Base-by-base conservation (phyloP, 164 flowering plant genomes). In the Kingdonia uniflora region DNA sequence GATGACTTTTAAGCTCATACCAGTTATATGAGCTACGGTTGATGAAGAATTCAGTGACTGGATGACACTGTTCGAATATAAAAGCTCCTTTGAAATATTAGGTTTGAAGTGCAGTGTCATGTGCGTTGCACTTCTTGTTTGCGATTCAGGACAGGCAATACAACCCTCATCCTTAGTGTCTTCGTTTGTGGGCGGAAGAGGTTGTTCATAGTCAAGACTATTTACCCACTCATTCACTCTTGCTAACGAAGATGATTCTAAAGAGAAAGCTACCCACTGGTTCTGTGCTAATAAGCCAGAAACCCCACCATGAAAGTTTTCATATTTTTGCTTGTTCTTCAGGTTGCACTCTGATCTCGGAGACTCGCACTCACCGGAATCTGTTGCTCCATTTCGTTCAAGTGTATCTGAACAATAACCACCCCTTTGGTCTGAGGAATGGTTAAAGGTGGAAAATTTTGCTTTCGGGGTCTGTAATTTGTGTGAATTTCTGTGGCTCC, bases 401-500 rank as follows among this genome's bases (percentile, higher is more conserved):
- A 81, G 49, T 0, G 88, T 86, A 64, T 90, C 97, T 0, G 97
- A 90, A 24, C 71, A 72, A 64, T 90, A 90, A 21, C 97, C 95
- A 19, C 83, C 81, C 65, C 71, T 80, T 66, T 72, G 80, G 45
- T 81, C 81, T 21, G 65, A 40, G 21, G 54, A 38, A 41, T 57
- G 55, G 40, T 16, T 46, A 14, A 33, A 24, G 21, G 57, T 38
- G 8, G 50, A 35, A 16, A 54, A 53, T 45, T 5, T 60, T 19
- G 69, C 62, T 64, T 71, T 69, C 1, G 20, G 37, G 20, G 17
- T 38, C 46, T 14, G 11, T 16, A 69, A 56, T 47, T 62, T 71
- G 52, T 82, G 84, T 55, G 76, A 37, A 56, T 87, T 90, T 58
- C 95, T 65, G 56, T 90, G 97, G 69, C 95, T 87, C 97, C 95